phyloP scores from a whole-genome alignment of 139 green algal species.

The Chlorella sp. region DNA sequence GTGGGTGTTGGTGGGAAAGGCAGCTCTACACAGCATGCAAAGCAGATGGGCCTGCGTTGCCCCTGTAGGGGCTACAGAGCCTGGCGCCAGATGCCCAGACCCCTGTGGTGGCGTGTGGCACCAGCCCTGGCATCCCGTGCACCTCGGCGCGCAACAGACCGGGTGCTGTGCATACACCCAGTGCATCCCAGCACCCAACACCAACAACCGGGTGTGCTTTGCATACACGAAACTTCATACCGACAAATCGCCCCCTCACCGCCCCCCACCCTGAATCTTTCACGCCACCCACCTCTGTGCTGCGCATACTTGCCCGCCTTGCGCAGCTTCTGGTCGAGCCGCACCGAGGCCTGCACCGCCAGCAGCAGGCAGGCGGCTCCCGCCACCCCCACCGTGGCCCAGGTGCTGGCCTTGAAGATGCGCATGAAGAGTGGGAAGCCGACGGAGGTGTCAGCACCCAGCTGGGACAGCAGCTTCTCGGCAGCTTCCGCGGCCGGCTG shows the following conservation, averaged over 20 bases:
- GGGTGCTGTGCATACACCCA: not conserved
- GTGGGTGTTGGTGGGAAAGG: not conserved
- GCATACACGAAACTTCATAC: not conserved
- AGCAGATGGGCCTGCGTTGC: no score
- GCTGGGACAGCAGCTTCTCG: not conserved
- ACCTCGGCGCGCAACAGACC: not conserved
- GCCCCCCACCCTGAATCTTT: not conserved
- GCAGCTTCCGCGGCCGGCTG: not conserved
- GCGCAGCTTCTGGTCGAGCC: conserved; percentile 35
- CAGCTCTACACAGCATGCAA: no score
- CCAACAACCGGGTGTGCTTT: not conserved
- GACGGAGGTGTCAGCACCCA: not conserved
- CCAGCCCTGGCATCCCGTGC: no score
- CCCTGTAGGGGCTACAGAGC: no score
- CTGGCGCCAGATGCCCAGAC: no score
- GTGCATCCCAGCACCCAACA: no score
- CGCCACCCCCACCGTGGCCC: conserved; percentile 13
- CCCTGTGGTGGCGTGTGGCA: no score
- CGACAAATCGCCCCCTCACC: not conserved
- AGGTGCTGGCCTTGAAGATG: conserved; percentile 3
- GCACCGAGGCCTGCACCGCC: not conserved
- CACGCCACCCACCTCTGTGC: not conserved
- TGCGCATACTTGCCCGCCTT: conserved; percentile 6
- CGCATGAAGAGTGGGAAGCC: conserved; percentile 28
- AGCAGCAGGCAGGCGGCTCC: not conserved